phyloP scores from a whole-genome alignment of 2,329 filamentous ascomycete species.

The Xylaria sp. region DNA sequence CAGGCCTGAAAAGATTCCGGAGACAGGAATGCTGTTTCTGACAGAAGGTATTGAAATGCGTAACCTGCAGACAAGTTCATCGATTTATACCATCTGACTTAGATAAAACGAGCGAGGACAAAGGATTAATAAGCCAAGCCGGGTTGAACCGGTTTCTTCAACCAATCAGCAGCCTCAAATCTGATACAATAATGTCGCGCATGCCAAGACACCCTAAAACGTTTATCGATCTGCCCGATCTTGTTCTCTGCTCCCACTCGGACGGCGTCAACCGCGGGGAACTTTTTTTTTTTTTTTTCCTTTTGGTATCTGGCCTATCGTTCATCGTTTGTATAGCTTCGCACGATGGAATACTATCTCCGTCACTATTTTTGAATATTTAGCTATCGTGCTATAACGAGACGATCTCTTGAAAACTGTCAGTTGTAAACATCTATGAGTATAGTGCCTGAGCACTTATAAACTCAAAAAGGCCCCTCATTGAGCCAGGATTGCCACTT shows the following conservation, averaged over 20 bases:
- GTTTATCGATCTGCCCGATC: conserved; percentile 19
- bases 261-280: not conserved
- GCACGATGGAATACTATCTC: conserved; percentile 1
- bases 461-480: not conserved
- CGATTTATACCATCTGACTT: not conserved
- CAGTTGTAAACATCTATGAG: not conserved
- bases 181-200: conserved; percentile 31
- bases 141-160: conserved; percentile 15
- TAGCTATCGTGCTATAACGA: not conserved
- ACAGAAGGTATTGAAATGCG: too few species aligned
- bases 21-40: not conserved
- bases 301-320: not conserved
- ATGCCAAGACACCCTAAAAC: conserved; percentile 32
- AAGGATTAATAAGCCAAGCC: conserved; percentile 19
- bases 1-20: not conserved
- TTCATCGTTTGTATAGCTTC: not conserved
- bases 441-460: conserved; percentile 4
- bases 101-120: not conserved
- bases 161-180: conserved; percentile 29
- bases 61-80: not conserved
- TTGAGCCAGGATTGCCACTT: not conserved
- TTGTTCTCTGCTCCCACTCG: not conserved
- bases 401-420: not conserved
- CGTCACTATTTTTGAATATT: not conserved
- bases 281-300: not conserved